A percentile compares a stretch with the other conserved stretches of the same genome.
These are phyloP conservation scores for Monosporozyma servazzii DNA, from an alignment of 805 yeast genomes.

Conservation along the genomic window DNA sequence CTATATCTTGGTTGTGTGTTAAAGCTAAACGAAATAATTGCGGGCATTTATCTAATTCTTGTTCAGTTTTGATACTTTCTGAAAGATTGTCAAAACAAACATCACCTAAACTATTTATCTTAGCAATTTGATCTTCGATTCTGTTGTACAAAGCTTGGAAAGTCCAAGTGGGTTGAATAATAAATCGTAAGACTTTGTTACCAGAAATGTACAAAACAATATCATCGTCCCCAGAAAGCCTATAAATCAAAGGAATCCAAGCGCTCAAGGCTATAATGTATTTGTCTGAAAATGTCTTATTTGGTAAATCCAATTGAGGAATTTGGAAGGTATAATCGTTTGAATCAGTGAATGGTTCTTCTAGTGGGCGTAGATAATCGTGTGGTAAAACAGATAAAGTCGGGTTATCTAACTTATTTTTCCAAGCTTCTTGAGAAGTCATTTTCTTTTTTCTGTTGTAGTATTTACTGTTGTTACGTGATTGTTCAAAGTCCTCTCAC, in stretches of 20 bases:
- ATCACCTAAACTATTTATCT: constrained; percentile 13
- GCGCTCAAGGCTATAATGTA: constrained; percentile 54
- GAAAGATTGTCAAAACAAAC: constrained; percentile 51
- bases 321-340: constrained; percentile 31
- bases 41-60: constrained; percentile 49
- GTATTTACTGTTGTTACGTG: neutral
- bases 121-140: constrained; percentile 34
- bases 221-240: constrained; percentile 92
- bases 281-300: constrained; percentile 13
- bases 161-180: constrained; percentile 43
- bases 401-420: constrained; percentile 57
- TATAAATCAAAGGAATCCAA: constrained; percentile 59
- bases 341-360: constrained; percentile 59
- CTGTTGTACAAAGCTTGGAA: constrained; percentile 43
- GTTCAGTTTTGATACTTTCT: constrained; percentile 37
- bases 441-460: constrained; percentile 1
- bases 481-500: neutral
- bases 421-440: constrained; percentile 38
- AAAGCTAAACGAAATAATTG: constrained; percentile 44
- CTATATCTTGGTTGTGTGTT: constrained; percentile 36
- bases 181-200: constrained; percentile 48
- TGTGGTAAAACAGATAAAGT: constrained; percentile 83
- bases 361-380: constrained; percentile 72
- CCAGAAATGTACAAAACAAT: constrained; percentile 55
- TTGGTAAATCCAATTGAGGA: constrained; percentile 26